Conservation (phyloP, 768 basidiomycete genomes). For the Boletales sp. region DNA sequence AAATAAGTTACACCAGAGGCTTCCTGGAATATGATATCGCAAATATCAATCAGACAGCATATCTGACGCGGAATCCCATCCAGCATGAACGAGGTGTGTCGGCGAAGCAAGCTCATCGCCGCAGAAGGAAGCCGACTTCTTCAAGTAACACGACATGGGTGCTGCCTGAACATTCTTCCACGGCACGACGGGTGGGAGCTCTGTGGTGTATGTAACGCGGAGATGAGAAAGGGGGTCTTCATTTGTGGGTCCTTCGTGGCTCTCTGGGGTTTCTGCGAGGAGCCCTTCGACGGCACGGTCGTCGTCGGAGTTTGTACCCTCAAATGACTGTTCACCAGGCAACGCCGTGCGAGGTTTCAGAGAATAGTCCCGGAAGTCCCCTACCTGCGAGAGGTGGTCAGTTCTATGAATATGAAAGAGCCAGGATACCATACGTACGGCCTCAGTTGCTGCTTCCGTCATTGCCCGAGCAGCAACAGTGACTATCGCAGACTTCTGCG, state of each 20-base stretch:
- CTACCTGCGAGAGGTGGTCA: constrained; percentile 28
- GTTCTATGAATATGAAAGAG: constrained; percentile 28
- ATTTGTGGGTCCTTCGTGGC: constrained; percentile 27
- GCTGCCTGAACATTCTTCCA: constrained; percentile 34
- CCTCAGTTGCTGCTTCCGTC: constrained; percentile 25
- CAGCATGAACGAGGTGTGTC: constrained; percentile 51
- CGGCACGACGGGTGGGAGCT: constrained; percentile 31
- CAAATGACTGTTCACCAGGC: constrained; percentile 30
- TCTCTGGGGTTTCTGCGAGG: constrained; percentile 31
- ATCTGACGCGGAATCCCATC: constrained; percentile 55
- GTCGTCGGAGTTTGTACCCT: constrained; percentile 35
- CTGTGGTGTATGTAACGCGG: constrained; percentile 33
- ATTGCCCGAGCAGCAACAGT: constrained; percentile 18
- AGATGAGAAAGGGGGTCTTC: constrained; percentile 34
- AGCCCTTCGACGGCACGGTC: constrained; percentile 33
- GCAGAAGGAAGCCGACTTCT: constrained; percentile 39
- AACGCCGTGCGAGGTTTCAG: constrained; percentile 27
- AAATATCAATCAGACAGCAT: constrained; percentile 30
- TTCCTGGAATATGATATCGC: constrained; percentile 5
- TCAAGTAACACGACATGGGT: constrained; percentile 35
- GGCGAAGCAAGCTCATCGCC: constrained; percentile 38
- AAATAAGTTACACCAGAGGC: constrained; percentile 24
- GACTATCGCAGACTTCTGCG: constrained; percentile 26
- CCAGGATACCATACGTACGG: constrained; percentile 28
- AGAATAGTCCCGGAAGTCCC: constrained; percentile 21